Percentiles rank a stretch among this genome's conserved stretches.
Conservation (phyloP, 352 stramenopile species). For the Phytophthora tentaculata region DNA sequence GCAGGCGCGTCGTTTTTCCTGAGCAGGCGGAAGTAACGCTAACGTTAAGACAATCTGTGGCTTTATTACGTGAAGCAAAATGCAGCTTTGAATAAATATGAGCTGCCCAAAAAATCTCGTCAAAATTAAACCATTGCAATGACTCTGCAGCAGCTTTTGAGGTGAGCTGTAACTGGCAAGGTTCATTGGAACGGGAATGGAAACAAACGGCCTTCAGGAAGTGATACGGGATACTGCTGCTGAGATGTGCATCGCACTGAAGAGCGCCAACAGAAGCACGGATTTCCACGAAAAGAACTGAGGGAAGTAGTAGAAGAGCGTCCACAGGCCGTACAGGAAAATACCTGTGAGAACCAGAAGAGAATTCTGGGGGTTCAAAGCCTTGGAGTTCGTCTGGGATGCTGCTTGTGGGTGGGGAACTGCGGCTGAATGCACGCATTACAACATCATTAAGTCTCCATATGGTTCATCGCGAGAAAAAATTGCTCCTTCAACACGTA, state of each 20-base stretch:
- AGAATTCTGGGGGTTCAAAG: slow-evolving; percentile 61
- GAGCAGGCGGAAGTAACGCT: slow-evolving; percentile 60
- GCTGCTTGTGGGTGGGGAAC: slow-evolving; percentile 49
- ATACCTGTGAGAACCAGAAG: slow-evolving; percentile 69
- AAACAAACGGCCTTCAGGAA: slow-evolving; percentile 18
- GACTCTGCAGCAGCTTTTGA: slow-evolving; percentile 11
- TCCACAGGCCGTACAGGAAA: slow-evolving; percentile 78
- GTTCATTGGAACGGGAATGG: slow-evolving; percentile 3
- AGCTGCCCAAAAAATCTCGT: slow-evolving; percentile 27
- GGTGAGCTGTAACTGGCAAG: slow-evolving; percentile 4
- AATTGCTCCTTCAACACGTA: slow-evolving; percentile 38
- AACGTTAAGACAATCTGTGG: slow-evolving; percentile 3
- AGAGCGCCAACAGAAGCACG: slow-evolving; percentile 63
- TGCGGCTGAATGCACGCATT: slow-evolving; percentile 39
- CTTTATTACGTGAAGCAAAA: slow-evolving; percentile 32
- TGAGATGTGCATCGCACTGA: slow-evolving; percentile 71
- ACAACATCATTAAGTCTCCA: slow-evolving; percentile 24
- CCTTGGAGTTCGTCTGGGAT: slow-evolving; percentile 57
- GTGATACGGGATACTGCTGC: slow-evolving; percentile 60
- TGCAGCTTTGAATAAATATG: slow-evolving; percentile 43
- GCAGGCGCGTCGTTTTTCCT: slow-evolving; percentile 82
- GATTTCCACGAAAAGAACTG: slow-evolving; percentile 83
- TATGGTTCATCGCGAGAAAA: slow-evolving; percentile 16
- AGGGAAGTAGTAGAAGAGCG: slow-evolving; percentile 81
- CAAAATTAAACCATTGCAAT: slow-evolving; percentile 22